These are phyloP conservation scores for Evernia prunastri DNA, from an alignment of 495 filamentous ascomycete species.

Conservation along the genomic window DNA sequence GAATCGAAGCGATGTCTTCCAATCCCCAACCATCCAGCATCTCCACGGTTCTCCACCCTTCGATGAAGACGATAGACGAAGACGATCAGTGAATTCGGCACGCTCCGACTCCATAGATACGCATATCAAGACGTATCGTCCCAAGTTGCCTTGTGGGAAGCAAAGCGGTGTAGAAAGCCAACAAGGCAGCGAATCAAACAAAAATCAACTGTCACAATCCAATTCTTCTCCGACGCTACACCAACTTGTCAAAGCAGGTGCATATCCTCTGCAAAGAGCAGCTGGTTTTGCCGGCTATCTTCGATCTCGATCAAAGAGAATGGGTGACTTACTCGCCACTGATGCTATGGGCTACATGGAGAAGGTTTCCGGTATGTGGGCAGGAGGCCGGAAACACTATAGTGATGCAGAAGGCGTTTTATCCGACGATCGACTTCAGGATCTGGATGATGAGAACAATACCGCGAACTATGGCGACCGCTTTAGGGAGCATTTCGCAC, in stretches of 20 bases:
- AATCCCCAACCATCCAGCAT: conserved; percentile 65
- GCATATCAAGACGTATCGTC: conserved; percentile 18
- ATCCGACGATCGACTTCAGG: conserved; percentile 55
- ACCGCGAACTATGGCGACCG: conserved; percentile 60
- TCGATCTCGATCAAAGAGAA: conserved; percentile 64
- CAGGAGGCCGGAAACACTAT: conserved; percentile 85
- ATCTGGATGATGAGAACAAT: conserved; percentile 58
- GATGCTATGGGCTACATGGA: conserved; percentile 97
- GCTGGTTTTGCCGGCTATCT: conserved; percentile 80
- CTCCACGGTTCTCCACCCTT: conserved; percentile 33
- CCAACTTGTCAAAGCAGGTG: conserved; percentile 65
- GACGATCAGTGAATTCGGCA: conserved; percentile 41
- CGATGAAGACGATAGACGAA: conserved; percentile 27
- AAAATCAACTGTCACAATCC: conserved; percentile 26
- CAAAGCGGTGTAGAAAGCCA: conserved; percentile 10
- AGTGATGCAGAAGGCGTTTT: conserved; percentile 63
- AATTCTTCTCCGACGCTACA: conserved; percentile 55
- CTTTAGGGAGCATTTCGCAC: conserved; percentile 83
- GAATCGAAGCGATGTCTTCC: conserved; percentile 78
- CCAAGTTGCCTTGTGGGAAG: conserved; percentile 17
- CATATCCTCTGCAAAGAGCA: conserved; percentile 79
- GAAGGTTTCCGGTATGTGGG: conserved; percentile 97
- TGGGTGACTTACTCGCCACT: conserved; percentile 80
- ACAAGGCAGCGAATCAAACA: conserved; percentile 2
- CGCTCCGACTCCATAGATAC: conserved; percentile 24